phyloP scores from a whole-genome alignment of 2,329 filamentous ascomycete genomes.

The Piedraia hortae region DNA sequence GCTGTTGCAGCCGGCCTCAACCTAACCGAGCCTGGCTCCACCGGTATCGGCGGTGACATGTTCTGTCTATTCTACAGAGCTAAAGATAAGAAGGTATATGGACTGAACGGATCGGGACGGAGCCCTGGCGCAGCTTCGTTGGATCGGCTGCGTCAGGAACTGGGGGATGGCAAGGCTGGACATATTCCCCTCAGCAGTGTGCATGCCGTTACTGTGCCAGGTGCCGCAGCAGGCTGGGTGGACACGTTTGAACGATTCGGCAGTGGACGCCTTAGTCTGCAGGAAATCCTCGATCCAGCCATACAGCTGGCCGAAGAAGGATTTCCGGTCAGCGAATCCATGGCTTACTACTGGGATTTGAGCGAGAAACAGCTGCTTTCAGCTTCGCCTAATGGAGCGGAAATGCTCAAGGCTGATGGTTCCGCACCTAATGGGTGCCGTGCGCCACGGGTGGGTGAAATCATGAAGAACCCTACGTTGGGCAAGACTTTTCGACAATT shows the following conservation, averaged over 20 bases:
- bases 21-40: constrained; percentile 75
- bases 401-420: constrained; percentile 63
- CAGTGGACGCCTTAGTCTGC: constrained; percentile 53
- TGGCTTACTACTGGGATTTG: constrained; percentile 39
- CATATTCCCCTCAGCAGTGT: constrained; percentile 49
- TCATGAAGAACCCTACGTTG: constrained; percentile 63
- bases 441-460: constrained; percentile 52
- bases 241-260: constrained; percentile 74
- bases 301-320: constrained; percentile 69
- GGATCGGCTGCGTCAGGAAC: constrained; percentile 38
- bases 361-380: constrained; percentile 34
- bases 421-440: constrained; percentile 39
- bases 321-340: constrained; percentile 64
- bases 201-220: constrained; percentile 65
- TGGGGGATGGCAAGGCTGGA: constrained; percentile 30
- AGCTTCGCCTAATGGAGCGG: constrained; percentile 62
- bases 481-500: constrained; percentile 58
- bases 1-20: constrained; percentile 82
- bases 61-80: constrained; percentile 86
- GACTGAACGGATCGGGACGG: constrained; percentile 82
- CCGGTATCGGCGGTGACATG: constrained; percentile 90
- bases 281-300: constrained; percentile 54
- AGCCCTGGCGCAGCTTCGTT: constrained; percentile 41
- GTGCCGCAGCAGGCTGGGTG: constrained; percentile 78
- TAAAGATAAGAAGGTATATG: constrained; percentile 50